Conservation (phyloP, 2,329 filamentous ascomycete genomes). For the Diaporthe humulicola region DNA sequence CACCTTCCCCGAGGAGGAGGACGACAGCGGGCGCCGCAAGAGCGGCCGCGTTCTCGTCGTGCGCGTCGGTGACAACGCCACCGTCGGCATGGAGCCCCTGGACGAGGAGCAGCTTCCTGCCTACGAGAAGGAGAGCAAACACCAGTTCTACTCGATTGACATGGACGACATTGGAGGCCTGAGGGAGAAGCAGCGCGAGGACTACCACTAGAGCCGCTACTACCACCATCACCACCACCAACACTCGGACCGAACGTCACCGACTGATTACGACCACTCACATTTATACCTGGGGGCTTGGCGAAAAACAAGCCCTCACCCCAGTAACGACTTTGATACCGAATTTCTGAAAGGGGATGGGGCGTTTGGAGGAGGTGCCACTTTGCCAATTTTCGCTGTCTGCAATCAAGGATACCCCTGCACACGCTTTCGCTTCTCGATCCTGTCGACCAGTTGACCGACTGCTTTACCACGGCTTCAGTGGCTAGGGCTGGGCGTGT, state of each 20-base stretch:
- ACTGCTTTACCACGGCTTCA: conserved; percentile 18
- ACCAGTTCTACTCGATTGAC: conserved; percentile 92
- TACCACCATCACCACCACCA: conserved; percentile 44
- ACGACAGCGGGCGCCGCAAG: conserved; percentile 83
- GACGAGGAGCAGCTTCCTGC: conserved; percentile 85
- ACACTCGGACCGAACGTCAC: conserved; percentile 30
- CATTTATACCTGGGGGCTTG: conserved; percentile 36
- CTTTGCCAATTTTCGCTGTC: conserved; percentile 36
- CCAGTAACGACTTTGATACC: conserved; percentile 40
- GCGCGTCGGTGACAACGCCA: conserved; percentile 86
- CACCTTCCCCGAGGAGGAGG: conserved; percentile 96
- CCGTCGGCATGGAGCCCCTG: conserved; percentile 89
- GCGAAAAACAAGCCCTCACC: conserved; percentile 23
- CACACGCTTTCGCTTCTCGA: conserved; percentile 36
- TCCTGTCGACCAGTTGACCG: conserved; percentile 38
- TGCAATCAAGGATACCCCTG: conserved; percentile 39
- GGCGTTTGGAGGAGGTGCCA: conserved; percentile 38
- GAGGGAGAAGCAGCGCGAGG: conserved; percentile 82
- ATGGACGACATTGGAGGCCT: conserved; percentile 94
- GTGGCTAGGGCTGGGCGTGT: conserved; percentile 12
- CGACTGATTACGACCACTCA: conserved; percentile 34
- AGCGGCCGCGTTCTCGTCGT: conserved; percentile 93
- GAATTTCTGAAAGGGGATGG: conserved; percentile 35
- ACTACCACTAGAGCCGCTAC: conserved; percentile 48
- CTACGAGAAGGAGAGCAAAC: conserved; percentile 85